Evolutionary conservation across 208 protist species (phyloP).

Genomic region (Trypanosoma theileri): DNA sequence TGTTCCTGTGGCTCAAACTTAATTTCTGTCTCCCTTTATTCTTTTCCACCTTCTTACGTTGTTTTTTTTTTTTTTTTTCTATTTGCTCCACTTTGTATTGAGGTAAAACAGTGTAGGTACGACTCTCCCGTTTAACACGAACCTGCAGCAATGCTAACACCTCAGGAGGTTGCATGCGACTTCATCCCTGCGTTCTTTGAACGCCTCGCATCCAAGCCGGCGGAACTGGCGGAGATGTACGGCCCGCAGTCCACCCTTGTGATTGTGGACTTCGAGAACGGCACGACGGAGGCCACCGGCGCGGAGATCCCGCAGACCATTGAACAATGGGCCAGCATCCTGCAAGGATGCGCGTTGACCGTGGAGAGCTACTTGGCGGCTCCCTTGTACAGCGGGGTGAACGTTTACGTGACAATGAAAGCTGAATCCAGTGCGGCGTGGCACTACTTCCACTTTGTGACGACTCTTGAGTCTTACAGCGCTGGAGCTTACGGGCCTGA

Average conservation of each 20-base stretch:
- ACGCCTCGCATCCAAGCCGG: constrained; percentile 60
- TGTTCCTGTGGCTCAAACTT: no score
- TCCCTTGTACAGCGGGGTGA: constrained; percentile 70
- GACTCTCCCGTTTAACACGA: constrained; percentile 2
- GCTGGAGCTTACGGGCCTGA: constrained; percentile 42
- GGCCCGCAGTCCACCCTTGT: constrained; percentile 54
- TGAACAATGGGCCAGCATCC: constrained; percentile 55
- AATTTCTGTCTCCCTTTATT: neutral
- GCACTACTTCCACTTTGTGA: constrained; percentile 82
- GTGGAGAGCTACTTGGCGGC: constrained; percentile 72
- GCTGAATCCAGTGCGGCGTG: constrained; percentile 42
- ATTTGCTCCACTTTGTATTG: neutral
- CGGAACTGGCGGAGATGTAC: constrained; percentile 66
- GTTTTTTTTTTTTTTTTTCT: constrained; percentile 19
- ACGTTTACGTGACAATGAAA: constrained; percentile 61
- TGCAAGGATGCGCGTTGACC: constrained; percentile 63
- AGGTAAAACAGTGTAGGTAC: constrained; percentile 6
- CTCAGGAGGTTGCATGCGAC: constrained; percentile 74
- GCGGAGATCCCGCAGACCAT: constrained; percentile 41
- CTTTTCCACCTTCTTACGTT: neutral
- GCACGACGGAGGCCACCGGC: constrained; percentile 52
- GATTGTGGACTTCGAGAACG: constrained; percentile 84
- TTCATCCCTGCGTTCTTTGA: constrained; percentile 87
- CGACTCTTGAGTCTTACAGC: constrained; percentile 66
- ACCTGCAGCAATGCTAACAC: constrained; percentile 37